These are phyloP conservation scores for Sarcodon sp. DNA, from an alignment of 768 basidiomycete genomes.

Conservation along the genomic window DNA sequence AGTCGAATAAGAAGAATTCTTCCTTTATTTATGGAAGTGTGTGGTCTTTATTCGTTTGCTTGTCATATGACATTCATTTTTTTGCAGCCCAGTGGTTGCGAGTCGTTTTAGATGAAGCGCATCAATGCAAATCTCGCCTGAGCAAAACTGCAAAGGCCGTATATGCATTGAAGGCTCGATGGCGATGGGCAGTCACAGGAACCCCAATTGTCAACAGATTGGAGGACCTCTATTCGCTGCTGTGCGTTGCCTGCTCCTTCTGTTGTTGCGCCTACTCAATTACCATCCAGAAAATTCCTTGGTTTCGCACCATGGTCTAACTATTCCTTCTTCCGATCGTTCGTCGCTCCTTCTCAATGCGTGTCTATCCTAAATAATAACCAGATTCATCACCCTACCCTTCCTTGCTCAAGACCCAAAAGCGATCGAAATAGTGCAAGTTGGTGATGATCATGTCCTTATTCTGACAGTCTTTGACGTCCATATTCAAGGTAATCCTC, in stretches of 20 bases:
- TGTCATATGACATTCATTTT: slow-evolving; percentile 1
- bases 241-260: slow-evolving; percentile 24
- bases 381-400: slow-evolving; percentile 80
- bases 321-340: slow-evolving; percentile 85
- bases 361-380: slow-evolving; percentile 2
- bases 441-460: neutral
- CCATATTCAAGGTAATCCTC: slow-evolving; percentile 44
- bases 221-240: slow-evolving; percentile 81
- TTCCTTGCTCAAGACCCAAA: slow-evolving; percentile 87
- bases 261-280: neutral
- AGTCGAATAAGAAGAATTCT: slow-evolving; percentile 20
- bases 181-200: slow-evolving; percentile 89
- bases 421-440: slow-evolving; percentile 87
- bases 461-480: neutral
- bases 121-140: slow-evolving; percentile 82
- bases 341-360: slow-evolving; percentile 13
- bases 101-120: slow-evolving; percentile 86
- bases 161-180: slow-evolving; percentile 65
- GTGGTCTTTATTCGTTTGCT: slow-evolving; percentile 8
- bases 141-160: slow-evolving; percentile 85
- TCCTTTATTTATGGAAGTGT: slow-evolving; percentile 65
- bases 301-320: slow-evolving; percentile 73
- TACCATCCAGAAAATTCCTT: slow-evolving; percentile 50
- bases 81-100: slow-evolving; percentile 65
- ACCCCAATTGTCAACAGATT: slow-evolving; percentile 94